phyloP scores from a whole-genome alignment of 345 rosid genomes.

The Salix dunnii region DNA sequence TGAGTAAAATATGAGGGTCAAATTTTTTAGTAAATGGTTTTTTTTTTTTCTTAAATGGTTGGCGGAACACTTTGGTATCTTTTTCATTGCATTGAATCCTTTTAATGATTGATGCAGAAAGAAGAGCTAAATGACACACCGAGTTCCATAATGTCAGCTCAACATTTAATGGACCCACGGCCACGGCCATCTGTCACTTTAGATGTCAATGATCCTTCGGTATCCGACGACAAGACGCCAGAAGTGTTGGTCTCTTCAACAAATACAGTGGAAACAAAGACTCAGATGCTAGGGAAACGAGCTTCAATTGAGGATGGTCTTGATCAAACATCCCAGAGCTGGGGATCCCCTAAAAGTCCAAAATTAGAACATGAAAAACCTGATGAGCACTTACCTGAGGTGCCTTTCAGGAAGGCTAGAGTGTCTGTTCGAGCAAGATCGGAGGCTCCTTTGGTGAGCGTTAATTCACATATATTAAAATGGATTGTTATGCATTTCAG shows the following conservation, averaged over 20 bases:
- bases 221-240: conserved; percentile 28
- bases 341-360: conserved; percentile 48
- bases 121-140: conserved; percentile 25
- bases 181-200: conserved; percentile 33
- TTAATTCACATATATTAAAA: neutral
- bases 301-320: conserved; percentile 27
- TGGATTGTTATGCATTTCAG: neutral
- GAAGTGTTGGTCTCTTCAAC: conserved; percentile 31
- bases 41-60: neutral
- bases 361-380: conserved; percentile 38
- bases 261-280: conserved; percentile 31
- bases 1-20: neutral
- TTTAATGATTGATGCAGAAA: conserved; percentile 21
- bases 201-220: conserved; percentile 34
- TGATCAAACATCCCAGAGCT: conserved; percentile 40
- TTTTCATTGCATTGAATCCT: neutral
- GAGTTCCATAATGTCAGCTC: conserved; percentile 28
- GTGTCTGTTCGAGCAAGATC: conserved; percentile 56
- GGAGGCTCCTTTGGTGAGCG: conserved; percentile 47
- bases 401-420: conserved; percentile 53
- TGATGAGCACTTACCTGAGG: conserved; percentile 43
- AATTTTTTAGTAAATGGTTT: neutral
- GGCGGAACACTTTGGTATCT: neutral
- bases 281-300: conserved; percentile 27
- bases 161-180: conserved; percentile 39